Evolutionary conservation across 2,329 filamentous ascomycete species (phyloP).

Genomic region (Penicillium sp.): DNA sequence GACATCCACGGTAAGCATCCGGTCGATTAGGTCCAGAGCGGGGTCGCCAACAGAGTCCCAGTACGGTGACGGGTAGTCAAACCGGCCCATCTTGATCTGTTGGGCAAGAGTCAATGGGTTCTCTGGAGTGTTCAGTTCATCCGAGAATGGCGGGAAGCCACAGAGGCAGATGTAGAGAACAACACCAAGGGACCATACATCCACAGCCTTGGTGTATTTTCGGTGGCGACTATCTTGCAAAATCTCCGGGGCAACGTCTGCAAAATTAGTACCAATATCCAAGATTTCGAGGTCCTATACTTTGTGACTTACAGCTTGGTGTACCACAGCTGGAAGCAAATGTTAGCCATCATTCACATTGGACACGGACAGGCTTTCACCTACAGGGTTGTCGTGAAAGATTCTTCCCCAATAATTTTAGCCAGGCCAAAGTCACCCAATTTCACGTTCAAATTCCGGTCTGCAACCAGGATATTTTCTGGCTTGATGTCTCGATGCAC

Average conservation of each 20-base stretch:
- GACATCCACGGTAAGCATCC: constrained; percentile 87
- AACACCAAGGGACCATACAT: constrained; percentile 96
- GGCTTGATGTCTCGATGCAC: constrained; percentile 98
- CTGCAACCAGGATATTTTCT: constrained; percentile 87
- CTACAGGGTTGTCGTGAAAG: constrained; percentile 89
- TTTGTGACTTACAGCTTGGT: constrained; percentile 66
- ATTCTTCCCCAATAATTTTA: constrained; percentile 98
- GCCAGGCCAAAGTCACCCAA: constrained; percentile 94
- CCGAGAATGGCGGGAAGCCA: constrained; percentile 94
- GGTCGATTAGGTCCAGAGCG: constrained; percentile 88
- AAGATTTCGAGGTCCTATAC: background rate
- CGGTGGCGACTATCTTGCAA: constrained; percentile 76
- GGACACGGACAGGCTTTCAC: constrained; percentile 25
- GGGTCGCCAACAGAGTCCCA: constrained; percentile 87
- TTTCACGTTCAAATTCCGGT: constrained; percentile 83
- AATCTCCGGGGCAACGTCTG: constrained; percentile 91
- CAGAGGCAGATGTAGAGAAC: constrained; percentile 97
- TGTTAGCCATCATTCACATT: constrained; percentile 28
- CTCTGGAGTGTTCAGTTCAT: constrained; percentile 77
- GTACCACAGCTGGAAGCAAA: constrained; percentile 65
- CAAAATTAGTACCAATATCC: constrained; percentile 15
- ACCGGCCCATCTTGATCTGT: constrained; percentile 84
- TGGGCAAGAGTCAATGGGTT: constrained; percentile 84
- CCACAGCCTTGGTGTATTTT: constrained; percentile 91
- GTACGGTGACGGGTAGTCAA: constrained; percentile 94